phyloP scores from a whole-genome alignment of 1,284 basidiomycete genomes.

The Leucoagaricus sp. region DNA sequence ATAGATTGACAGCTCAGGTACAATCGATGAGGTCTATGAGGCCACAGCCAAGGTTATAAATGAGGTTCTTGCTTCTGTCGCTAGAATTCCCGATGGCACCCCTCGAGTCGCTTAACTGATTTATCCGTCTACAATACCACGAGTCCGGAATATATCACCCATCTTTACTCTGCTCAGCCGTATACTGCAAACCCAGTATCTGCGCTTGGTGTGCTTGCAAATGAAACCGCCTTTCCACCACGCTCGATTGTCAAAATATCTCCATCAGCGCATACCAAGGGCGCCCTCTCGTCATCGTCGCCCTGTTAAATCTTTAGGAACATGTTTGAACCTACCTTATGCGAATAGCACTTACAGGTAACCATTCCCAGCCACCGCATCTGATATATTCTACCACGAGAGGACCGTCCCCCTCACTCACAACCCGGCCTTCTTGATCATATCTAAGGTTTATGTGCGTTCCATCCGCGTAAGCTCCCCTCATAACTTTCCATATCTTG shows the following conservation, averaged over 20 bases:
- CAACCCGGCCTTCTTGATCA: conserved; percentile 44
- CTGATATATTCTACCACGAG: conserved; percentile 81
- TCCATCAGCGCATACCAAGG: conserved; percentile 76
- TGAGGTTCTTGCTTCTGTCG: conserved; percentile 35
- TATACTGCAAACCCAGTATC: conserved; percentile 48
- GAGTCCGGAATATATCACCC: conserved; percentile 8
- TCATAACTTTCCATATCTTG: conserved; percentile 54
- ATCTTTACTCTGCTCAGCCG: conserved; percentile 26
- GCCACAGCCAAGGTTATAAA: conserved; percentile 58
- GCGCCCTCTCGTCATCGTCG: conserved; percentile 54
- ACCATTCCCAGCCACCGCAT: conserved; percentile 84
- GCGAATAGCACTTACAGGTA: conserved; percentile 55
- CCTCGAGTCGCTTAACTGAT: neutral
- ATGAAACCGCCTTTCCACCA: conserved; percentile 57
- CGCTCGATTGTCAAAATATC: conserved; percentile 58
- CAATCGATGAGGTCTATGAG: conserved; percentile 75
- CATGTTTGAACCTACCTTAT: neutral
- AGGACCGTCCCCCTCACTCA: conserved; percentile 45
- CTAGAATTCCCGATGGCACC: neutral
- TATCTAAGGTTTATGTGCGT: conserved; percentile 69
- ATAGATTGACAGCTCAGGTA: conserved; percentile 79
- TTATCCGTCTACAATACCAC: neutral
- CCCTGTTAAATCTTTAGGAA: conserved; percentile 41
- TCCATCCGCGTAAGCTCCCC: conserved; percentile 73
- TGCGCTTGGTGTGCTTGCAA: conserved; percentile 34